Evolutionary conservation across 352 stramenopile genomes (phyloP).

Genomic region (Pythium sukuiense): DNA sequence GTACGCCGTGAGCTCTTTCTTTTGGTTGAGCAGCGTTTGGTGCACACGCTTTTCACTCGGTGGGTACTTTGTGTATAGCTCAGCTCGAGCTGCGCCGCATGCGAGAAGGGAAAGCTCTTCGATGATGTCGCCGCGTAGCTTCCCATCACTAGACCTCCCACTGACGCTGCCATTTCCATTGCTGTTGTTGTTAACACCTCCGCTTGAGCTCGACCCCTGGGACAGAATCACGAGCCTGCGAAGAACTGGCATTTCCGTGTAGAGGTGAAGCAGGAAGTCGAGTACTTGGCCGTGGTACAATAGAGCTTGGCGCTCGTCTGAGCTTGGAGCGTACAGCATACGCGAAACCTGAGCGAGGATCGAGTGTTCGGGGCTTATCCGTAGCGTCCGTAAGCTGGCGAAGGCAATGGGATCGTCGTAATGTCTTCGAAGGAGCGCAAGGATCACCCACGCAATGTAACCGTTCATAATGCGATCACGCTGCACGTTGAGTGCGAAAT

Average conservation of each 20-base stretch:
- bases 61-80: slow-evolving; percentile 42
- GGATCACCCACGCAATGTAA: slow-evolving; percentile 52
- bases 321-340: slow-evolving; percentile 16
- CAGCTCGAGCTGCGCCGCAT: slow-evolving; percentile 44
- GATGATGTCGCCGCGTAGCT: slow-evolving; percentile 55
- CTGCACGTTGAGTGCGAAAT: slow-evolving; percentile 70
- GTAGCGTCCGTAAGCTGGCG: slow-evolving; percentile 13
- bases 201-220: neutral
- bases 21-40: slow-evolving; percentile 43
- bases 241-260: slow-evolving; percentile 25
- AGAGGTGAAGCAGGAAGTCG: slow-evolving; percentile 51
- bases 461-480: slow-evolving; percentile 52
- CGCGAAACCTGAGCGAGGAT: slow-evolving; percentile 26
- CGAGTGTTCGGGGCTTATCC: slow-evolving; percentile 22
- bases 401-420: slow-evolving; percentile 54
- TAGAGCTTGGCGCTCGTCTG: neutral
- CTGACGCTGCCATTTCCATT: slow-evolving; percentile 19
- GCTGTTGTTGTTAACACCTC: slow-evolving; percentile 7
- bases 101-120: slow-evolving; percentile 53
- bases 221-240: slow-evolving; percentile 10
- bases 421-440: slow-evolving; percentile 52
- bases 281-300: slow-evolving; percentile 49
- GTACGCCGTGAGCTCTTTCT: slow-evolving; percentile 37
- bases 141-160: slow-evolving; percentile 25
- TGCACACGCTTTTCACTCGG: slow-evolving; percentile 36